These are phyloP conservation scores for Boletus smithii DNA, from an alignment of 1,284 basidiomycete species.

Conservation along the genomic window DNA sequence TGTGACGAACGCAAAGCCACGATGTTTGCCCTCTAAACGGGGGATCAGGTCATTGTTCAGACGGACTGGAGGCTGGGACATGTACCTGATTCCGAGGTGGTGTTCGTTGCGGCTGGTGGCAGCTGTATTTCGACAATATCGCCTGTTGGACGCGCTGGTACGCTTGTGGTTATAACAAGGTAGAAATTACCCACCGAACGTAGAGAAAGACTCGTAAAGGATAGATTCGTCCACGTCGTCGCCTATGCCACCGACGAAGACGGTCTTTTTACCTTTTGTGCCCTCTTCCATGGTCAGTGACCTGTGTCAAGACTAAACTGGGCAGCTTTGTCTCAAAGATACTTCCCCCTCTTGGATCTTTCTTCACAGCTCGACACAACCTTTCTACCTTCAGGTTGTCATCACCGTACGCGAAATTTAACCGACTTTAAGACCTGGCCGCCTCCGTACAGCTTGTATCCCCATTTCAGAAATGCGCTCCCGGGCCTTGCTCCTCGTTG, in stretches of 20 bases:
- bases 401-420: too few species aligned
- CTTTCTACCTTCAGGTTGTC: too few species aligned
- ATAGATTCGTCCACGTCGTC: conserved; percentile 71
- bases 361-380: conserved; percentile 9
- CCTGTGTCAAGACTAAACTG: conserved; percentile 11
- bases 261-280: conserved; percentile 74
- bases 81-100: conserved; percentile 51
- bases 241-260: conserved; percentile 73
- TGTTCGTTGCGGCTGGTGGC: conserved; percentile 63
- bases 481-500: not conserved
- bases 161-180: conserved; percentile 1
- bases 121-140: conserved; percentile 81
- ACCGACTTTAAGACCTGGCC: not conserved
- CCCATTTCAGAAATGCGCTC: conserved; percentile 3
- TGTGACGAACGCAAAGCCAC: conserved; percentile 80
- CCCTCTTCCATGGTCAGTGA: conserved; percentile 64
- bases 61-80: conserved; percentile 3
- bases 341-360: conserved; percentile 5
- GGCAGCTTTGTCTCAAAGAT: conserved; percentile 18
- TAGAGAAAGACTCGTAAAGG: conserved; percentile 67
- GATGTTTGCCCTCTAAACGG: conserved; percentile 63
- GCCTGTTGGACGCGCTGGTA: conserved; percentile 42
- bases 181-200: conserved; percentile 60
- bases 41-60: conserved; percentile 4
- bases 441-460: not conserved